Conservation (phyloP, 441 rosid genomes). For the Codiaeum variegatum region DNA sequence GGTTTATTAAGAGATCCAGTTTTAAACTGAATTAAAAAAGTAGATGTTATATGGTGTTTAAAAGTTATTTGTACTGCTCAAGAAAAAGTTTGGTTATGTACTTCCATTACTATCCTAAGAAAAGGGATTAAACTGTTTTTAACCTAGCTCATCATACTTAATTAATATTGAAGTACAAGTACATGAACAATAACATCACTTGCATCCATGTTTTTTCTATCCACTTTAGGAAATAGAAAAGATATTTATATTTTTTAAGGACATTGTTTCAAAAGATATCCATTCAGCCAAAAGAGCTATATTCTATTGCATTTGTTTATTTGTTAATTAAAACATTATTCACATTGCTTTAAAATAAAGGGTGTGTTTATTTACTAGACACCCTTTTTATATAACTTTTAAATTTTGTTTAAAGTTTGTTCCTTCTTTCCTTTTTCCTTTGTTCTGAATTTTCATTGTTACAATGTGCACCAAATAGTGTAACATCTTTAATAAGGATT, state of each 20-base stretch:
- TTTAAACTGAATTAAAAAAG: too few species aligned
- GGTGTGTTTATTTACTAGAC: conserved; percentile 6
- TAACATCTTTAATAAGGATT: neutral
- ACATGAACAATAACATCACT: neutral
- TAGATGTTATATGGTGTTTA: too few species aligned
- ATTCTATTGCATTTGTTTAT: neutral
- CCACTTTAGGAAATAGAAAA: conserved; percentile 13
- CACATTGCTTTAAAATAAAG: conserved; percentile 18
- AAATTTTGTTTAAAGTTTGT: conserved; percentile 14
- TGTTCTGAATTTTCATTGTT: neutral
- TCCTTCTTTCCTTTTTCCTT: conserved; percentile 4
- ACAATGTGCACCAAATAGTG: neutral
- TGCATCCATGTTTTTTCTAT: neutral
- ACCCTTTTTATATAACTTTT: conserved; percentile 24
- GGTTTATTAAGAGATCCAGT: too few species aligned
- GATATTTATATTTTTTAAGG: neutral
- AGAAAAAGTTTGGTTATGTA: too few species aligned
- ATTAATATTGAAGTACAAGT: neutral
- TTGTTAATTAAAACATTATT: neutral
- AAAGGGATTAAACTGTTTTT: neutral
- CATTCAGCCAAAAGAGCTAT: neutral
- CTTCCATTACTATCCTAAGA: neutral
- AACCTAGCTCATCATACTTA: neutral
- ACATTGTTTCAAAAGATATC: conserved; percentile 11
- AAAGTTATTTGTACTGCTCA: too few species aligned